Evolutionary conservation across 305 asterid species (phyloP).

Genomic region (Fraxinus sp.): DNA sequence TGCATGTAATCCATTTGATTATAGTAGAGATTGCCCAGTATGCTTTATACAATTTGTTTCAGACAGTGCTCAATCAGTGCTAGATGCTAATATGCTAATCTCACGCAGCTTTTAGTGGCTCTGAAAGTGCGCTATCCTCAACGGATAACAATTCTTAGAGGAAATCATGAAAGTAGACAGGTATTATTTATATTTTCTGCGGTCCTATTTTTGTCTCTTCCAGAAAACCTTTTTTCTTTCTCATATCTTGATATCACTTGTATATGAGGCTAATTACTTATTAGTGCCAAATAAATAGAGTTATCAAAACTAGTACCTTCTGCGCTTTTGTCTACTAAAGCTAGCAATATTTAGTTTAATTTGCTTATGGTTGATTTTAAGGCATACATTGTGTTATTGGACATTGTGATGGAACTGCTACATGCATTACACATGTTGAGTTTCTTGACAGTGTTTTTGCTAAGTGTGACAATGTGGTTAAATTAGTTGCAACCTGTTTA

Average conservation of each 20-base stretch:
- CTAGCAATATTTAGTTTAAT: neutral
- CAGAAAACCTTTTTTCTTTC: neutral
- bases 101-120: conserved; percentile 78
- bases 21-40: conserved; percentile 11
- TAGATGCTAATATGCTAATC: conserved; percentile 26
- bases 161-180: conserved; percentile 98
- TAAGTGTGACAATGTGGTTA: conserved; percentile 8
- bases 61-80: neutral
- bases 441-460: neutral
- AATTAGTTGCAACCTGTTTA: conserved; percentile 6
- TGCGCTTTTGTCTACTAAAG: conserved; percentile 2
- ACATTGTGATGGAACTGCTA: conserved; percentile 17
- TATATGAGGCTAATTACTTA: conserved; percentile 16
- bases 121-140: conserved; percentile 91
- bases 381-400: neutral
- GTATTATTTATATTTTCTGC: neutral
- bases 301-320: conserved; percentile 7
- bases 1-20: neutral
- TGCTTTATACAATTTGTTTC: conserved; percentile 7
- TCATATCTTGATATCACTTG: neutral
- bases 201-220: neutral
- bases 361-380: conserved; percentile 17
- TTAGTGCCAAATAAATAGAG: conserved; percentile 4
- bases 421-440: neutral
- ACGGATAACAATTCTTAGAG: conserved; percentile 89